phyloP scores from a whole-genome alignment of 345 rosid species.

The Luvunga scandens region DNA sequence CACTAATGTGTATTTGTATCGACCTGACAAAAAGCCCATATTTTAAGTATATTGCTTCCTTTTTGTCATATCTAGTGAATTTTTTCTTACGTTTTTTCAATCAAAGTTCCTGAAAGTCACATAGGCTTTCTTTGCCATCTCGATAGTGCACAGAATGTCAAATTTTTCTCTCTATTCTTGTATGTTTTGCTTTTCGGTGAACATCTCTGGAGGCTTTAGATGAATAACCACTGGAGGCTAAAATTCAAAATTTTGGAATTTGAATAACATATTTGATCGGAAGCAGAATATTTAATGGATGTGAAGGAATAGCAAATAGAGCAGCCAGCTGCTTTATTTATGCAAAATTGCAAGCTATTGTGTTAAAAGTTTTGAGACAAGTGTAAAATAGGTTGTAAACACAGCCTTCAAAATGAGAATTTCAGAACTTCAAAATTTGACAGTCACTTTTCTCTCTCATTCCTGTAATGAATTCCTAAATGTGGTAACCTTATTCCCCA shows the following conservation, averaged over 20 bases:
- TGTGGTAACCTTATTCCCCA: conserved; percentile 14
- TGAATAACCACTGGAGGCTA: not conserved
- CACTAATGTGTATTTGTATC: not conserved
- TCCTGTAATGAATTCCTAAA: not conserved
- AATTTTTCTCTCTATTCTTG: not conserved
- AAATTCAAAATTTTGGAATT: not conserved
- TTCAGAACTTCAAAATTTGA: not conserved
- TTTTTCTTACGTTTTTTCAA: not conserved
- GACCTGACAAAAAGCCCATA: not conserved
- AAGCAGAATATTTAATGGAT: not conserved
- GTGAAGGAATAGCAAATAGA: not conserved
- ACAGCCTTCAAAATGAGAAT: not conserved
- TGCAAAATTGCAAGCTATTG: not conserved
- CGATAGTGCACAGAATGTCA: not conserved
- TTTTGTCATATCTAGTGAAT: not conserved
- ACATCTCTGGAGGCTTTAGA: not conserved
- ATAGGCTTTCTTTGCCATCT: not conserved
- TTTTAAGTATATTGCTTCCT: not conserved
- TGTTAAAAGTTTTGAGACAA: not conserved
- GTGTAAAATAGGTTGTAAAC: not conserved
- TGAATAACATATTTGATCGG: not conserved
- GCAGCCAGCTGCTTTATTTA: not conserved
- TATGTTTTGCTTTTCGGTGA: not conserved
- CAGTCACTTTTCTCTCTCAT: not conserved
- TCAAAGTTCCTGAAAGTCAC: too few relatives aligned